These are phyloP conservation scores for Phytophthora cactorum DNA, from an alignment of 352 stramenopile genomes.

Conservation along the genomic window DNA sequence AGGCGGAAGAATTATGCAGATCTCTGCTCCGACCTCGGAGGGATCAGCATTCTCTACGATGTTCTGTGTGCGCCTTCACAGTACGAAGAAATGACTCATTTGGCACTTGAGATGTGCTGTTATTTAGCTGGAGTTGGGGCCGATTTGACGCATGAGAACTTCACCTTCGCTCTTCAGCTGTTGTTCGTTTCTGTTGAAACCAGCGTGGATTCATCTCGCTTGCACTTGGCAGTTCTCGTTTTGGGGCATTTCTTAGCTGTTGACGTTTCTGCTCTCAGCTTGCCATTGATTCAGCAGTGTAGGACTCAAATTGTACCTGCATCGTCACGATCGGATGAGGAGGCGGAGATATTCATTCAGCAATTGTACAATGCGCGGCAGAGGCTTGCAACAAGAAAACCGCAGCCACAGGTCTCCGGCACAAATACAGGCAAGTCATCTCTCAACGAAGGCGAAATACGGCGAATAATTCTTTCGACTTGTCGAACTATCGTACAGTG, in stretches of 20 bases:
- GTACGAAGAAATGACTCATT: constrained; percentile 25
- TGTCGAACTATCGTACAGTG: constrained; percentile 27
- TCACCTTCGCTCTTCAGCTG: constrained; percentile 35
- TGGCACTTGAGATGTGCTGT: constrained; percentile 47
- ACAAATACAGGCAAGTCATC: not conserved
- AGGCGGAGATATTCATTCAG: constrained; percentile 27
- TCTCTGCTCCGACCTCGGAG: constrained; percentile 27
- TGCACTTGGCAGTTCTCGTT: constrained; percentile 39
- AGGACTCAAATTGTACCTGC: constrained; percentile 32
- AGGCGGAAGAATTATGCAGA: constrained; percentile 37
- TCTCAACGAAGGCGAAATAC: constrained; percentile 20
- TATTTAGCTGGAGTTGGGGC: constrained; percentile 45
- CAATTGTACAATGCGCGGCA: constrained; percentile 35
- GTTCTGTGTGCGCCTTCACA: constrained; percentile 43
- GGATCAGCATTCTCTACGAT: constrained; percentile 37
- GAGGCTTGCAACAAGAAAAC: constrained; percentile 5
- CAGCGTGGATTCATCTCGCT: constrained; percentile 6
- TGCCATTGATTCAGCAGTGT: constrained; percentile 39
- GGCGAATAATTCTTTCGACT: constrained; percentile 17
- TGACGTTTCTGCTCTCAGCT: constrained; percentile 18
- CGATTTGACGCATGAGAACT: constrained; percentile 16
- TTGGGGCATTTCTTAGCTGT: constrained; percentile 45
- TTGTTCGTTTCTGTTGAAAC: constrained; percentile 35
- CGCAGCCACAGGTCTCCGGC: not conserved
- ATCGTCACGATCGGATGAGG: constrained; percentile 31